Evolutionary conservation across 1,284 basidiomycete genomes (phyloP), one percentile per base, ranked within the genome.

Genomic region (Moesziomyces parantarcticus): DNA sequence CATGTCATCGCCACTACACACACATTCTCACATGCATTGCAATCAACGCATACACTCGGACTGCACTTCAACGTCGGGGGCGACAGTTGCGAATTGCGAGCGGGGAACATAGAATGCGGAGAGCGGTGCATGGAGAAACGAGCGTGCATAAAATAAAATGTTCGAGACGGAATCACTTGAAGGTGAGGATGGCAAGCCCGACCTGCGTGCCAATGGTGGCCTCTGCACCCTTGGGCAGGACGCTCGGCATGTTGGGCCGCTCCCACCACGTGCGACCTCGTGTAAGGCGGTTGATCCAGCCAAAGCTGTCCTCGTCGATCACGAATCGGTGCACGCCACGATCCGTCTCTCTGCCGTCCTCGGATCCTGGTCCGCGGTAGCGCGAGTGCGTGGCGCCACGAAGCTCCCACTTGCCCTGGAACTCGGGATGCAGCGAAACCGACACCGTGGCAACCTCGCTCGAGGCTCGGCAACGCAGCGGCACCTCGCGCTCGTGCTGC

Each of bases 391-490:
- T 65, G 5, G 72, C 62, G 25, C 76, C 76, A 7, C 58, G 50
- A 21, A 75, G 51, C 43, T 68, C 58, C 64, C 71, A 62, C 21
- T 44, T 43, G n/a, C 76, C 76, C 49, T 78, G 62, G 34, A 63
- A 78, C 32, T 62, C 63, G 22, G 65, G 51, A 43, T 64, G 64
- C 34, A 72, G 42, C 0, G 51, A 26, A 22, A 78, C 68, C 5
- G 62, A 52, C 5, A 73, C 71, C 7, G 47, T 29, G 14, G 67
- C 77, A 1, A 64, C 55, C 40, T 64, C 58, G 41, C 61, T 68
- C 43, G 58, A 50, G 2, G 59, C 78, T 20, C 34, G 55, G n/a
- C 74, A 71, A 18, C 52, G 48, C 21, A 79, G 59, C 20, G 70
- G 52, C n/a, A 78, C 71, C 16, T 57, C 56, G 1, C 60, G 36